Percentiles rank a stretch among this genome's conserved stretches.
These are phyloP conservation scores for Debaryomyces coudertii DNA, from an alignment of 1,139 yeast genomes.

Conservation along the genomic window DNA sequence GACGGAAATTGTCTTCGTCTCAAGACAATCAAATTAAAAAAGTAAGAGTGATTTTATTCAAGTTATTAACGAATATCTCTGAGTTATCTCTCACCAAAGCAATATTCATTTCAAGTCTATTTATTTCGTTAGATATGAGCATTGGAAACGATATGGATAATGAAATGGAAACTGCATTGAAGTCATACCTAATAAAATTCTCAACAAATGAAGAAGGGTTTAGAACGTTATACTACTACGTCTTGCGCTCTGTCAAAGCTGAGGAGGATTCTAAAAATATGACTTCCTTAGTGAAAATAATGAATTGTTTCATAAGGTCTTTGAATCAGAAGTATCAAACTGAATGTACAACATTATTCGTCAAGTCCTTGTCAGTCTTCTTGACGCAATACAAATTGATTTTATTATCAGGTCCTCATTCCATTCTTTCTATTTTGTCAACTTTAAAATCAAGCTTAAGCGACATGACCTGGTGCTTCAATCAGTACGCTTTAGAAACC, in stretches of 20 bases:
- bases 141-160: slow-evolving; percentile 7
- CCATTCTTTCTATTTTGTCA: slow-evolving; percentile 15
- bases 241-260: slow-evolving; percentile 12
- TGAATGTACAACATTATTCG: slow-evolving; percentile 3
- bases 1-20: slow-evolving; percentile 6
- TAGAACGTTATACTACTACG: slow-evolving; percentile 13
- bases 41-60: slow-evolving; percentile 28
- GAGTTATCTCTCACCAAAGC: slow-evolving; percentile 15
- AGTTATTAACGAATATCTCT: slow-evolving; percentile 27
- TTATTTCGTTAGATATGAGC: slow-evolving; percentile 20
- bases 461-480: slow-evolving; percentile 59
- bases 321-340: slow-evolving; percentile 13
- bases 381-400: slow-evolving; percentile 8
- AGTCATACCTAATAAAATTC: slow-evolving; percentile 17
- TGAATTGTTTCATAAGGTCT: slow-evolving; percentile 11
- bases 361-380: slow-evolving; percentile 6
- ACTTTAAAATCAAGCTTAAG: slow-evolving; percentile 44
- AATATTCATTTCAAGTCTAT: slow-evolving; percentile 23
- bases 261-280: slow-evolving; percentile 13
- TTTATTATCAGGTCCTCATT: slow-evolving; percentile 4
- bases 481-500: slow-evolving; percentile 70
- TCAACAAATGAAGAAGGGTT: slow-evolving; percentile 15
- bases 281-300: slow-evolving; percentile 9
- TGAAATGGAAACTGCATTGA: slow-evolving; percentile 14
- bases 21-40: slow-evolving; percentile 3